A percentile compares a stretch with the other conserved stretches of the same genome.
These are phyloP conservation scores for Cucumis hystrix DNA, from an alignment of 306 rosid genomes.

Conservation along the genomic window DNA sequence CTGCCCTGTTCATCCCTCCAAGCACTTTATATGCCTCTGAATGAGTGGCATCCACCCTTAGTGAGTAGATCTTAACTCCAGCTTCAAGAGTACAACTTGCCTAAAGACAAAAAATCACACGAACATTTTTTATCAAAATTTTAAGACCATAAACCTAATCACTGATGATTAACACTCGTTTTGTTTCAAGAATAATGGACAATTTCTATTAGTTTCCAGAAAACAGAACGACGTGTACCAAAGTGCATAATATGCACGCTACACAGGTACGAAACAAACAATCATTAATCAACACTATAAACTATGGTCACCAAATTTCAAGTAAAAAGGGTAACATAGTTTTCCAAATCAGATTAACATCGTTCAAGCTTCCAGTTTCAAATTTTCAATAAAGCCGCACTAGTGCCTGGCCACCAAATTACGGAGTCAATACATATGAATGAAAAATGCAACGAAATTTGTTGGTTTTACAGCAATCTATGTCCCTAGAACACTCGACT, in stretches of 20 bases:
- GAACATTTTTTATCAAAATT: neutral
- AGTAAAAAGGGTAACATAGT: neutral
- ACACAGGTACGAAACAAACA: neutral
- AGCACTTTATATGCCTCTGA: conserved; percentile 96
- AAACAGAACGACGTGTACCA: neutral
- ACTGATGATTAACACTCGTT: neutral
- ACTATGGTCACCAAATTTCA: neutral
- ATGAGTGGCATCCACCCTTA: conserved; percentile 91
- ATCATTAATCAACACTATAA: neutral
- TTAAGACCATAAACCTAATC: neutral
- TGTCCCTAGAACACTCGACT: neutral
- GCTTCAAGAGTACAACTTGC: conserved; percentile 98
- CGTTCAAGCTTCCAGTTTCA: neutral
- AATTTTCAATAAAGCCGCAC: neutral
- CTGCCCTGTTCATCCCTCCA: conserved; percentile 95
- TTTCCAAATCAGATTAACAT: neutral
- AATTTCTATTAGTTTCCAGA: neutral
- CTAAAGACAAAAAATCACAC: conserved; percentile 21
- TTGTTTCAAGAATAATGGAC: neutral
- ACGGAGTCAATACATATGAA: neutral
- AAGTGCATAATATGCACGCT: neutral
- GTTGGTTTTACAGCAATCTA: neutral
- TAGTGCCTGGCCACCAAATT: neutral
- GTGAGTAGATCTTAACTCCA: conserved; percentile 80
- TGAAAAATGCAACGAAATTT: neutral